Percentiles rank a stretch among this genome's conserved stretches.
Evolutionary conservation across 2,329 filamentous ascomycete species (phyloP).

Genomic region (Pyrenophora graminea): DNA sequence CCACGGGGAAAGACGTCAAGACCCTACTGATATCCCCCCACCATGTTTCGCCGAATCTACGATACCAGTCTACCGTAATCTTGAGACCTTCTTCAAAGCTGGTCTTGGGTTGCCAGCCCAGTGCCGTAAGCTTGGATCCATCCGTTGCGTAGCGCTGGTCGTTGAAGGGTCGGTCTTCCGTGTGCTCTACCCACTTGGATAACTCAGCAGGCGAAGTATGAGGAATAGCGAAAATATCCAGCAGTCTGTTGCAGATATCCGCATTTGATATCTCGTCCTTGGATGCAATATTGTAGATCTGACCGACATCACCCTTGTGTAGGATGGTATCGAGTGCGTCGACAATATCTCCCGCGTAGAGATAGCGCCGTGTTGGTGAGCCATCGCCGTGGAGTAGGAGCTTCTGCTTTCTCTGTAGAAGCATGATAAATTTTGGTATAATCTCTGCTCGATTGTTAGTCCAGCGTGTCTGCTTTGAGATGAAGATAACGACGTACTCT

Average conservation of each 20-base stretch:
- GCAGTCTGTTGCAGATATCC: conserved; percentile 67
- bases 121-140: conserved; percentile 42
- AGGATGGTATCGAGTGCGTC: conserved; percentile 85
- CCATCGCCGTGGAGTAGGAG: conserved; percentile 78
- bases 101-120: conserved; percentile 46
- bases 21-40: conserved; percentile 48
- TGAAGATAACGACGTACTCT: conserved; percentile 63
- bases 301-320: conserved; percentile 73
- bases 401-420: conserved; percentile 68
- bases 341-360: conserved; percentile 78
- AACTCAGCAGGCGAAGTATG: conserved; percentile 52
- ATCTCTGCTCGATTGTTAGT: conserved; percentile 63
- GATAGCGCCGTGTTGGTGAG: conserved; percentile 72
- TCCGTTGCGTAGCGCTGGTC: conserved; percentile 48
- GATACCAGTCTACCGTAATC: conserved; percentile 48
- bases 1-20: conserved; percentile 46
- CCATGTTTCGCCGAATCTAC: conserved; percentile 46
- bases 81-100: conserved; percentile 44
- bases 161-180: conserved; percentile 71
- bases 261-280: conserved; percentile 77
- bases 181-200: conserved; percentile 71
- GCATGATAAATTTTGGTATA: conserved; percentile 78
- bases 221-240: conserved; percentile 63
- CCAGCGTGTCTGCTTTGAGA: too few relatives aligned
- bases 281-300: conserved; percentile 83